Conservation (phyloP, 768 basidiomycete species). For the Agrocybe chaxingu region DNA sequence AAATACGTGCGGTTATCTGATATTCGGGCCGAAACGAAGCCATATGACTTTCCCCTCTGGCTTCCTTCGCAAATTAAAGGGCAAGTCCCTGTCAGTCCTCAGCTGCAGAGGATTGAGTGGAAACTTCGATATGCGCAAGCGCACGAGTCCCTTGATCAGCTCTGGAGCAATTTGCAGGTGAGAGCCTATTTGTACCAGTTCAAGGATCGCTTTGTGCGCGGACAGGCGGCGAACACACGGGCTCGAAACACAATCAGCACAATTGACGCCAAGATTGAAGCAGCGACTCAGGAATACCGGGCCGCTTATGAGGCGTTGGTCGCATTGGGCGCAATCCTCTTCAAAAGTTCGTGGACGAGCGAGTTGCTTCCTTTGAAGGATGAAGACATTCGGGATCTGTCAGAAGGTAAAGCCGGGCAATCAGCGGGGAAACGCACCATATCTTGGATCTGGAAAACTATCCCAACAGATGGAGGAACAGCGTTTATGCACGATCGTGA, state of each 20-base stretch:
- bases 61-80: constrained; percentile 18
- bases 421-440: background rate
- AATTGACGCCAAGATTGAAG: constrained; percentile 13
- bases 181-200: constrained; percentile 16
- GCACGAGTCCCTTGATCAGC: constrained; percentile 17
- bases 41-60: constrained; percentile 14
- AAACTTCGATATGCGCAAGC: constrained; percentile 21
- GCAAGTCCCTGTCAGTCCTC: background rate
- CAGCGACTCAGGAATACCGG: constrained; percentile 14
- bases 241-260: constrained; percentile 15
- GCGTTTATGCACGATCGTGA: constrained; percentile 9
- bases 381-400: constrained; percentile 16
- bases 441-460: constrained; percentile 15
- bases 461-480: background rate
- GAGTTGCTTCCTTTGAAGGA: constrained; percentile 9
- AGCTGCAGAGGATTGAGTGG: constrained; percentile 15
- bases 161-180: constrained; percentile 19
- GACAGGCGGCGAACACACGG: constrained; percentile 21
- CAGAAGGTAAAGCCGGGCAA: constrained; percentile 10
- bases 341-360: constrained; percentile 13
- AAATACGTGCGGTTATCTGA: too few relatives aligned
- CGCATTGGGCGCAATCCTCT: background rate
- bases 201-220: constrained; percentile 18
- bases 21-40: background rate
- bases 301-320: constrained; percentile 14